Base-by-base conservation (phyloP, 345 rosid genomes). In the Erucastrum elatum region DNA sequence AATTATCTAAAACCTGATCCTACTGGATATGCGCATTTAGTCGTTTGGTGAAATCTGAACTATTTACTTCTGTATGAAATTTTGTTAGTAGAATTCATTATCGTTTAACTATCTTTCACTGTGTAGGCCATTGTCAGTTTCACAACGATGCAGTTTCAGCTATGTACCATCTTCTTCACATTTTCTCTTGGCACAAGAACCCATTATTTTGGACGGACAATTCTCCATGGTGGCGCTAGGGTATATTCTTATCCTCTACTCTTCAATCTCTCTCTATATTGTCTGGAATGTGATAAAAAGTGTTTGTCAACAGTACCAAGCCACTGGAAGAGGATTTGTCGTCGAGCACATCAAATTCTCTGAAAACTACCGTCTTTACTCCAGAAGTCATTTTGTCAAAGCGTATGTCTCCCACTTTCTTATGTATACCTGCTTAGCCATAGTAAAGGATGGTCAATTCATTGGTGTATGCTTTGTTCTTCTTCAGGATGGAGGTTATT, bases 221-320 rank as follows among this genome's bases (percentile, higher is more conserved):
- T 95, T 76, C 98, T 95, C 78, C 99, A 95, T 85, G 99, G 99
- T 59, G 98, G 99, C 77, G 99, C 98, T 46, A 85, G 94, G 86
- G 98, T 94, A 85, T 59, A 81, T 83, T 75, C 80, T 84, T 21
- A 30, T 51, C 21, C 65, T 62, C 55, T 3, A 31, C 49, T 55
- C 15, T 71, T 17, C 30, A 33, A 60, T 68, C 29, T 34, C 31
- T 59, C 39, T 60, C 33, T 76, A 70, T 17, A 39, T 26, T 6
- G 37, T 35, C 3, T 44, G 71, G 66, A 71, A 80, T 64, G 29
- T 74, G 66, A 53, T 77, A 41, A 63, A 53, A 12, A 60, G 37
- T 76, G 55, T 80, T 69, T 78, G 44, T 75, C 79, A 29, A 80
- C 89, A 94, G 98, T 92, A 94, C 72, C 96, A 89, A 90, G 94